phyloP scores from a whole-genome alignment of 1,284 basidiomycete genomes.

The Schizopora paradoxa region DNA sequence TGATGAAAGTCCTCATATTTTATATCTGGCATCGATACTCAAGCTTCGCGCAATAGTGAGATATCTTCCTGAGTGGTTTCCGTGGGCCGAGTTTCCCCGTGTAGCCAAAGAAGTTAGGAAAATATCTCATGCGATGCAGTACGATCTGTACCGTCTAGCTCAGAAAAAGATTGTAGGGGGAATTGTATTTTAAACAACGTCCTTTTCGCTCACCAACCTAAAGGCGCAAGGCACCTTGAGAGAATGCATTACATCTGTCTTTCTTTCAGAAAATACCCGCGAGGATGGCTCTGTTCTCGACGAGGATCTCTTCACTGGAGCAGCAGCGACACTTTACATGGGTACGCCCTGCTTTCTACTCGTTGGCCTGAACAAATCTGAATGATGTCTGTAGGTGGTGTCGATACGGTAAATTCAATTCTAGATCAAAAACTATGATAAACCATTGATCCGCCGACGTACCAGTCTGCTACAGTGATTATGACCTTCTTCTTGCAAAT shows the following conservation, averaged over 20 bases:
- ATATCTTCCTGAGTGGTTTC: not conserved
- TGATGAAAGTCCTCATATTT: not conserved
- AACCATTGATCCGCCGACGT: too few relatives aligned
- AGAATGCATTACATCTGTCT: too few relatives aligned
- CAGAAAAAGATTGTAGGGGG: constrained; percentile 22
- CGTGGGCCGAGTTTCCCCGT: not conserved
- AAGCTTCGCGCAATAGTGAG: not conserved
- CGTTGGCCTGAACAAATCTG: too few relatives aligned
- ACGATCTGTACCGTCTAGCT: constrained; percentile 18
- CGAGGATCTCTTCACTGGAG: too few relatives aligned
- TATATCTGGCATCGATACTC: not conserved
- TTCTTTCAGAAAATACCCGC: too few relatives aligned
- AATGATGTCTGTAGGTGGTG: too few relatives aligned
- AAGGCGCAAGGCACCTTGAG: constrained; percentile 24
- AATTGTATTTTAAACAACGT: constrained; percentile 13
- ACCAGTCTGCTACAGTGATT: not conserved
- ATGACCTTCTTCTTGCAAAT: not conserved
- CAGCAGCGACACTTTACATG: too few relatives aligned
- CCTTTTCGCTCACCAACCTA: constrained; percentile 17
- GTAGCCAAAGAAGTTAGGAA: not conserved
- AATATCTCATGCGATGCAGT: not conserved
- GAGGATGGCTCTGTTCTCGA: too few relatives aligned
- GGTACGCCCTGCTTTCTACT: too few relatives aligned
- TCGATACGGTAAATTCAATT: too few relatives aligned
- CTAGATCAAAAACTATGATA: too few relatives aligned